Conservation (phyloP, 2,329 filamentous ascomycete species). For the Rhynchosporium secalis region DNA sequence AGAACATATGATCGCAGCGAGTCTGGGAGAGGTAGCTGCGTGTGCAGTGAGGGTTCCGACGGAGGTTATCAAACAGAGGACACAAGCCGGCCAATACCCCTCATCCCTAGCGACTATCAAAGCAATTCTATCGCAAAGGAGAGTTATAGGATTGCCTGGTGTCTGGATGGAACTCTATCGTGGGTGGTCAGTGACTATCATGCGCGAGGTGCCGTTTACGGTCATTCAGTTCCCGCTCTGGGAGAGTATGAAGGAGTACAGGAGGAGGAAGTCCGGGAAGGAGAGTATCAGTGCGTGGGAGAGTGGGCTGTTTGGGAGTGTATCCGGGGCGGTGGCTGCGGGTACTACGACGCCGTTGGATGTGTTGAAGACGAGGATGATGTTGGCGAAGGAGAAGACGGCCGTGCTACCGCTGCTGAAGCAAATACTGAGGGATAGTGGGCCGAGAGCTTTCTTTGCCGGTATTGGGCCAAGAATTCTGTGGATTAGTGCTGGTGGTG, state of each 20-base stretch:
- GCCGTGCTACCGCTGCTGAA: constrained; percentile 60
- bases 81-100: constrained; percentile 82
- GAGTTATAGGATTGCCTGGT: constrained; percentile 47
- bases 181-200: constrained; percentile 88
- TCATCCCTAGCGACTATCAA: constrained; percentile 66
- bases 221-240: constrained; percentile 96
- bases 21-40: constrained; percentile 84
- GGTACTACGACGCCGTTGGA: constrained; percentile 90
- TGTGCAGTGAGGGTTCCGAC: constrained; percentile 92
- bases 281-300: constrained; percentile 66
- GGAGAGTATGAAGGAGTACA: constrained; percentile 84
- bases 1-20: constrained; percentile 82
- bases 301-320: constrained; percentile 80
- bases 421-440: constrained; percentile 64
- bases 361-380: constrained; percentile 94
- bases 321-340: constrained; percentile 82
- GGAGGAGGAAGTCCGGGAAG: constrained; percentile 47
- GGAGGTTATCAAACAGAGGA: constrained; percentile 95
- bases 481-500: constrained; percentile 94
- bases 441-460: constrained; percentile 69
- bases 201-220: constrained; percentile 96
- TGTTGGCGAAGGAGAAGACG: constrained; percentile 75
- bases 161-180: constrained; percentile 87
- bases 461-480: constrained; percentile 80
- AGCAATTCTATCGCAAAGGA: constrained; percentile 62